Conservation (phyloP, 2,329 filamentous ascomycete genomes). For the Phialemonium atrogriseum region DNA sequence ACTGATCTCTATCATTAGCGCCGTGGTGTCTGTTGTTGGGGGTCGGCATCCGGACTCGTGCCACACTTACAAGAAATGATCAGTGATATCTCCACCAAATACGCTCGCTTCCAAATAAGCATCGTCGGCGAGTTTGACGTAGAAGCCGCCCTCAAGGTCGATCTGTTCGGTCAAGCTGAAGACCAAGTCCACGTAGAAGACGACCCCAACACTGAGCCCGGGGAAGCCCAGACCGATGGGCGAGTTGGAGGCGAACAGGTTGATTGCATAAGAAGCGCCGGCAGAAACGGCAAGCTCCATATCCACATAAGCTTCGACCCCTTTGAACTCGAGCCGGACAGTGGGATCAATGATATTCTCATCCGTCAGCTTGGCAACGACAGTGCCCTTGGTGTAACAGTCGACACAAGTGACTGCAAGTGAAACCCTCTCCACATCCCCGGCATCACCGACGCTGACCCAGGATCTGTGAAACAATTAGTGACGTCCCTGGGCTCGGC, state of each 20-base stretch:
- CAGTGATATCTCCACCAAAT: slow-evolving; percentile 33
- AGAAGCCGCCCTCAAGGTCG: slow-evolving; percentile 43
- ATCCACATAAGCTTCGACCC: slow-evolving; percentile 43
- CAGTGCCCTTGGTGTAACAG: slow-evolving; percentile 42
- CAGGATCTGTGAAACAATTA: slow-evolving; percentile 8
- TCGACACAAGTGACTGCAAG: slow-evolving; percentile 32
- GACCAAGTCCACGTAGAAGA: slow-evolving; percentile 44
- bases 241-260: slow-evolving; percentile 36
- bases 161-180: slow-evolving; percentile 37
- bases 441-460: slow-evolving; percentile 2
- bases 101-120: slow-evolving; percentile 32
- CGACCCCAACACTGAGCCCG: slow-evolving; percentile 34
- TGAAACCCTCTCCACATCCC: slow-evolving; percentile 9
- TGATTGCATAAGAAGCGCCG: slow-evolving; percentile 40
- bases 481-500: neutral
- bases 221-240: slow-evolving; percentile 33
- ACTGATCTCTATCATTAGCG: no score
- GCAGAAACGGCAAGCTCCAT: slow-evolving; percentile 35
- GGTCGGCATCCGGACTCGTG: no score
- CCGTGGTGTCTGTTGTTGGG: no score
- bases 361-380: slow-evolving; percentile 33
- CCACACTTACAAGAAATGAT: slow-evolving; percentile 32
- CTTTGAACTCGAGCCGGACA: slow-evolving; percentile 36
- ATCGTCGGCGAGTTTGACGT: slow-evolving; percentile 40
- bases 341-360: slow-evolving; percentile 29